Evolutionary conservation across 1,284 basidiomycete species (phyloP).

Genomic region (Microbotryum scabiosae): DNA sequence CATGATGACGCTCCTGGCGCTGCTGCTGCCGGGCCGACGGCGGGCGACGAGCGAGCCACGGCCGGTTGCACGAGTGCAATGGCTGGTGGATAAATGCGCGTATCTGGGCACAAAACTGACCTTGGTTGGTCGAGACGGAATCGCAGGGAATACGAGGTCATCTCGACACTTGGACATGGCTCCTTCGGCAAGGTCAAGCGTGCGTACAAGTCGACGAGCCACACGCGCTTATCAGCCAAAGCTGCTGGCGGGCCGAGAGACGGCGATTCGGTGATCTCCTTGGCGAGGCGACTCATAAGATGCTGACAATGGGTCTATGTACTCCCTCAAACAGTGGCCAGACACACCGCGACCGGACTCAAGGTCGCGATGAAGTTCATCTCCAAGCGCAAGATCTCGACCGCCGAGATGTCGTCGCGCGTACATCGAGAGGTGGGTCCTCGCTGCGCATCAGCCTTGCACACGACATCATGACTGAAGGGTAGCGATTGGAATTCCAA

Average conservation of each 20-base stretch:
- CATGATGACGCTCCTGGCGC: too few species aligned
- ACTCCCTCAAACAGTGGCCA: constrained; percentile 57
- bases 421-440: constrained; percentile 65
- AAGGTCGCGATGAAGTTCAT: constrained; percentile 97
- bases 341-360: constrained; percentile 87
- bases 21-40: too few species aligned
- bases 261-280: background rate
- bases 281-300: background rate
- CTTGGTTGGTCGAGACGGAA: background rate
- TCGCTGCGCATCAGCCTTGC: background rate
- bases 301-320: background rate
- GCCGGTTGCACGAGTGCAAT: too few species aligned
- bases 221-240: too few species aligned
- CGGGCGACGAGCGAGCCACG: too few species aligned
- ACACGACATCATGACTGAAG: background rate
- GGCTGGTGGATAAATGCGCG: too few species aligned
- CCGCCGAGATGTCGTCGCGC: constrained; percentile 80
- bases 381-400: constrained; percentile 84
- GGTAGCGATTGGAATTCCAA: background rate
- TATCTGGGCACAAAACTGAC: background rate
- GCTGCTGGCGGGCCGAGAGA: background rate
- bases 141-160: constrained; percentile 41
- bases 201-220: constrained; percentile 44
- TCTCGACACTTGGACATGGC: constrained; percentile 53
- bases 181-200: constrained; percentile 98